Evolutionary conservation across 1,139 yeast genomes (phyloP).

Genomic region (Spathaspora sp.): DNA sequence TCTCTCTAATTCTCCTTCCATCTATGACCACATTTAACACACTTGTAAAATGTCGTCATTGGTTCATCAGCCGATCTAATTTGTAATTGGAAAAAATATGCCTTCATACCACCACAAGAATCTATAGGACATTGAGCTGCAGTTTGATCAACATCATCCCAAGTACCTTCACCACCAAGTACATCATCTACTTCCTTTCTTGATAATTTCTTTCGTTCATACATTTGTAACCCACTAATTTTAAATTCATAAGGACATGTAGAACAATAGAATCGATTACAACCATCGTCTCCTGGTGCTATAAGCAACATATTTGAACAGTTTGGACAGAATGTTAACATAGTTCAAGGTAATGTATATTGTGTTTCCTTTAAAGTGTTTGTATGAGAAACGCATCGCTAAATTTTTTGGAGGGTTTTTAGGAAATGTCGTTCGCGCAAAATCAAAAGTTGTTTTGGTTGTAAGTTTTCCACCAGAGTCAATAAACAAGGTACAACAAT

Average conservation of each 20-base stretch:
- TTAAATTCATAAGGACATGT: conserved; percentile 96
- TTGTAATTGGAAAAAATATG: conserved; percentile 95
- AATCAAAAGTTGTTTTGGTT: background rate
- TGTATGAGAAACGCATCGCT: background rate
- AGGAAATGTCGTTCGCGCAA: background rate
- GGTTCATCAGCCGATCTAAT: conserved; percentile 92
- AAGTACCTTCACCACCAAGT: conserved; percentile 94
- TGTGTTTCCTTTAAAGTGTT: background rate
- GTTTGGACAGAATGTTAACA: conserved; percentile 93
- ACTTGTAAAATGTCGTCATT: conserved; percentile 94
- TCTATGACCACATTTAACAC: conserved; percentile 89
- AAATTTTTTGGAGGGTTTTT: background rate
- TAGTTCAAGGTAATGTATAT: no score
- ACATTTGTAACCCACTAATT: conserved; percentile 78
- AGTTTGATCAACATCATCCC: conserved; percentile 97
- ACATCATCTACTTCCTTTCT: conserved; percentile 95
- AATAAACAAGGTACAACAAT: background rate
- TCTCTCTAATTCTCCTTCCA: conserved; percentile 97
- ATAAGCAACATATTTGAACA: conserved; percentile 85
- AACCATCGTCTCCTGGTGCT: conserved; percentile 38
- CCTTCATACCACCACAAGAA: conserved; percentile 83
- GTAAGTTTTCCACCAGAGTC: background rate
- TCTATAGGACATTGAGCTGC: conserved; percentile 88
- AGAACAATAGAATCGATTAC: conserved; percentile 71
- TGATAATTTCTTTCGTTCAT: conserved; percentile 77